Base-by-base conservation (phyloP, 768 basidiomycete genomes). In the Podaxis rugospora region DNA sequence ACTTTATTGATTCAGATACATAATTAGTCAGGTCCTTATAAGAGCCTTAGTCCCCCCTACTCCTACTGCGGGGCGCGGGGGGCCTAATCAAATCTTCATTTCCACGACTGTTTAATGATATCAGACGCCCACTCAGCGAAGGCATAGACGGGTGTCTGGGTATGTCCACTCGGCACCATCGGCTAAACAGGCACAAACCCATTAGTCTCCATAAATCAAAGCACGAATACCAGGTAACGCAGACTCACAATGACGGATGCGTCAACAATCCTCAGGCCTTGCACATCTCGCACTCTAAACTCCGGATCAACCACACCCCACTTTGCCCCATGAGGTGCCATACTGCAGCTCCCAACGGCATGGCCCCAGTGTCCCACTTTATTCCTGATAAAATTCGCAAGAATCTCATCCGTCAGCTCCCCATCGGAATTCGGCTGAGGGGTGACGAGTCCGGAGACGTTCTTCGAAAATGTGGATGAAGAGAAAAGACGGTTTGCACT, bases 1-100 rank as follows among this genome's bases (percentile, higher is more conserved):
- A 32, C 32, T 32, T 32, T 32, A 32, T 32, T 32, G 32, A 32
- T 32, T 32, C 7, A 32, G 32, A 32, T 9, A 7, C 7, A 2
- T 32, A 32, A 9, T 9, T 69, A 59, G 59, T 71, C 53, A 57
- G 55, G 1, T 71, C 32, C 32, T 9, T 32, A 32, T 32, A 32
- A 32, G 32, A 2, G 32, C 32, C 32, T 9, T 32, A 32, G 32
- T 32, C 32, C 7, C 2, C 7, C 7, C 7, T 32, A 9, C 7
- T 32, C 7, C 7, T 32, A 9, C 7, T 32, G 7, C 7, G 9
- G 9, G 9, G 32, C 2, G 32, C 32, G 32, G 9, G 9, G 7
- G 32, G 9, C 2, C 7, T 28, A 28, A 28, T 28, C 27, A 32
- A 9, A 32, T 7, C 7, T 21, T 44, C 42, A 44, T 44, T n/a